A percentile compares a stretch with the other conserved stretches of the same genome.
phyloP scores from a whole-genome alignment of 345 rosid genomes.

The Brassica carinata region DNA sequence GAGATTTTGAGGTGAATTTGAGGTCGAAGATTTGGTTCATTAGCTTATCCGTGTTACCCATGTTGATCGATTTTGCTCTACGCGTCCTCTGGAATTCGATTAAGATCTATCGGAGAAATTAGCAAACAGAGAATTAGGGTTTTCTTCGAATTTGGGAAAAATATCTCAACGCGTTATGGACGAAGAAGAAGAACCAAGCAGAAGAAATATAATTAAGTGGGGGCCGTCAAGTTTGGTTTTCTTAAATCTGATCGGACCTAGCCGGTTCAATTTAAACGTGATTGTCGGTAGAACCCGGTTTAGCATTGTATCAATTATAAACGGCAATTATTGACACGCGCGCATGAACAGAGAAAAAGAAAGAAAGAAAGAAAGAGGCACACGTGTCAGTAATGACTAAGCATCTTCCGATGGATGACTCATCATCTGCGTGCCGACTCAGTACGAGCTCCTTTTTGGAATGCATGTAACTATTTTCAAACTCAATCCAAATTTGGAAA shows the following conservation, averaged over 20 bases:
- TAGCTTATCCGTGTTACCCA: constrained; percentile 94
- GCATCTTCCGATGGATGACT: constrained; percentile 29
- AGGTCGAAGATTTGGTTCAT: constrained; percentile 96
- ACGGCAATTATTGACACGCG: not conserved
- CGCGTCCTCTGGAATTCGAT: not conserved
- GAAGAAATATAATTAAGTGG: not conserved
- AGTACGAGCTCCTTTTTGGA: constrained; percentile 22
- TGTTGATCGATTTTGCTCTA: constrained; percentile 21
- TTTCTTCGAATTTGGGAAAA: constrained; percentile 11
- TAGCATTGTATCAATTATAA: not conserved
- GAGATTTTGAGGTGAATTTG: constrained; percentile 87
- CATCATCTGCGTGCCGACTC: constrained; percentile 32
- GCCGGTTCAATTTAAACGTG: constrained; percentile 13
- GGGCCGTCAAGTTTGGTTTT: constrained; percentile 12
- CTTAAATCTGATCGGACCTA: not conserved
- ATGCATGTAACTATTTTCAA: constrained; percentile 14
- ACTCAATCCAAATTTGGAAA: constrained; percentile 8
- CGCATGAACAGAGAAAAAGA: not conserved
- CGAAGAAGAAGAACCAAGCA: not conserved
- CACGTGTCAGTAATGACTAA: constrained; percentile 30
- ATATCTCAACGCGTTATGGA: constrained; percentile 28
- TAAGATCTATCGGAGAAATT: not conserved
- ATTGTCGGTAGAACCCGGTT: constrained; percentile 28
- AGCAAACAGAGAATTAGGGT: constrained; percentile 19
- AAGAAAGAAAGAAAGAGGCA: not conserved